Percentiles rank a stretch among this genome's conserved stretches.
These are phyloP conservation scores for Phytophthora sansomeana DNA, from an alignment of 352 stramenopile species.

Conservation along the genomic window DNA sequence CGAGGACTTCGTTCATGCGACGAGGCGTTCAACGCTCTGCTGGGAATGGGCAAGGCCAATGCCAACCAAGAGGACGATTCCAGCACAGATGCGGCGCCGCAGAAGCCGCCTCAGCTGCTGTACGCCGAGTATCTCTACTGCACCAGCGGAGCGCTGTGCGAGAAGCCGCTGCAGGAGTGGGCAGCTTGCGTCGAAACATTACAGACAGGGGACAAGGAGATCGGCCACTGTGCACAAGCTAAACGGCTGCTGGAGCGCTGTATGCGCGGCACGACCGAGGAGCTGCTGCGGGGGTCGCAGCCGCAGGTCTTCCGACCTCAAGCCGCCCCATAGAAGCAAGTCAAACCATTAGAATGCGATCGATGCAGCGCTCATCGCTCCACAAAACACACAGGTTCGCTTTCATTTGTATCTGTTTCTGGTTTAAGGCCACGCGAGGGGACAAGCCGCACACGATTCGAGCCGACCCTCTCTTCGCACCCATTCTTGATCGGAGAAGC, in stretches of 20 bases:
- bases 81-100: constrained; percentile 10
- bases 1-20: constrained; percentile 62
- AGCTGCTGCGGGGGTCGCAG: constrained; percentile 69
- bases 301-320: constrained; percentile 64
- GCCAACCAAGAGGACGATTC: constrained; percentile 1
- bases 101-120: constrained; percentile 51
- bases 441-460: constrained; percentile 24
- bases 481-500: constrained; percentile 16
- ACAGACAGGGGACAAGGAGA: constrained; percentile 43
- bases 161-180: constrained; percentile 60
- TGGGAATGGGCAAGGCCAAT: constrained; percentile 28
- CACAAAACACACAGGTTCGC: constrained; percentile 36
- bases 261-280: constrained; percentile 68
- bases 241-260: constrained; percentile 82
- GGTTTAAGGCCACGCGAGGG: constrained; percentile 30
- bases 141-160: constrained; percentile 56
- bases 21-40: constrained; percentile 56
- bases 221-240: constrained; percentile 52
- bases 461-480: constrained; percentile 18
- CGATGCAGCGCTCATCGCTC: constrained; percentile 11
- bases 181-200: constrained; percentile 58
- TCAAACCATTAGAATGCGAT: constrained; percentile 14
- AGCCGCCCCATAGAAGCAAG: constrained; percentile 23
- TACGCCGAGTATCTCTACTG: constrained; percentile 79
- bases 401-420: constrained; percentile 52